Evolutionary conservation across 306 rosid species (phyloP).

Genomic region (Trifolium fragiferum): DNA sequence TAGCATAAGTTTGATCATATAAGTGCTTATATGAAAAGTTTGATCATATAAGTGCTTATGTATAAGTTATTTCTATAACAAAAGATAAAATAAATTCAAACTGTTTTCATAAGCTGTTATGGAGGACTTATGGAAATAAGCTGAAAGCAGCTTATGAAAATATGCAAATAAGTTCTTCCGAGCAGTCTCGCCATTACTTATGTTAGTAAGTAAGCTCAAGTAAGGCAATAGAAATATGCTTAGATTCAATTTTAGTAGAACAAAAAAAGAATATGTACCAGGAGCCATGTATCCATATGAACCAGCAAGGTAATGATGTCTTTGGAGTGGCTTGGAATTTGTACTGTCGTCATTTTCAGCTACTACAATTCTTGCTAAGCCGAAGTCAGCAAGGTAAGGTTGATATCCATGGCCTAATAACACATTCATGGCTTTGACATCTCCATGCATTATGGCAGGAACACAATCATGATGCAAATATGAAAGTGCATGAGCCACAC

Average conservation of each 20-base stretch:
- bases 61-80: neutral
- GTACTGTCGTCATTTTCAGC: constrained; percentile 40
- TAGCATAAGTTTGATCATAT: neutral
- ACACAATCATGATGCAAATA: constrained; percentile 93
- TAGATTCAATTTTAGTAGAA: neutral
- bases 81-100: neutral
- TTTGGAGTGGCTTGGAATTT: constrained; percentile 51
- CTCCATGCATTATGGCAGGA: constrained; percentile 90
- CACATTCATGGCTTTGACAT: constrained; percentile 95
- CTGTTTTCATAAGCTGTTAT: neutral
- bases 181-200: neutral
- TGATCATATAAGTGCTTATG: neutral
- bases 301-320: constrained; percentile 88
- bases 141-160: neutral
- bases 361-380: constrained; percentile 67
- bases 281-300: constrained; percentile 99
- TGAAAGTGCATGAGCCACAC: constrained; percentile 89
- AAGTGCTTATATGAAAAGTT: neutral
- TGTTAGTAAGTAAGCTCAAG: neutral
- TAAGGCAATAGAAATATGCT: neutral
- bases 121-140: neutral
- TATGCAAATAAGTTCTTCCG: neutral
- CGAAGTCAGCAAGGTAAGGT: constrained; percentile 93
- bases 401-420: constrained; percentile 68
- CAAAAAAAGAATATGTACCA: constrained; percentile 50